Base-by-base conservation (phyloP, 2,329 filamentous ascomycete species). In the Calonectria honghensis region DNA sequence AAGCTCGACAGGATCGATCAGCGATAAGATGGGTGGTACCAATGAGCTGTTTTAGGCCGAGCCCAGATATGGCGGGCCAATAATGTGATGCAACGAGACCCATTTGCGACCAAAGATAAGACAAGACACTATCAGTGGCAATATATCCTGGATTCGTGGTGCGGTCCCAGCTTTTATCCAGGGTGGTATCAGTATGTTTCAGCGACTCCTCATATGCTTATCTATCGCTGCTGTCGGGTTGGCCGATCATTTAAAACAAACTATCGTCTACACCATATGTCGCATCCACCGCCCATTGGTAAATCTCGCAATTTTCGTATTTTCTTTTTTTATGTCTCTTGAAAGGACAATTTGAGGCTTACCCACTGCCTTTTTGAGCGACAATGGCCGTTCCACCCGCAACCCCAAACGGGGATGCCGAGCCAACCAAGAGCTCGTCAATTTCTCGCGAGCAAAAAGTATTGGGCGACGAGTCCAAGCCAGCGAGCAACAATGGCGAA, bases 191-290 rank as follows among this genome's bases (percentile, higher is more conserved):
- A 41, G n/a, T 48, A 29, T 16, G 35, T 20, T 59, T 27, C 57
- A 27, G 16, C 7, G n/a, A 27, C 39, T 29, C 14, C 14, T 16
- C 14, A 5, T 41, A 7, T 63, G 57, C 57, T 63, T 63, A 63
- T 63, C 57, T 63, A 11, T 48, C 3, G 37, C 37, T 45, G 29
- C n/a, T 20, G 57, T 63, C 57, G 57, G 57, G 11, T 39, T 16
- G 39, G 37, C 57, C 57, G 57, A 63, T 27, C 37, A 63, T 63
- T 41, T 63, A 41, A 63, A 41, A 48, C n/a, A 37, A 29, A 63
- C 14, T 4, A 4, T 18, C 11, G 7, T 3, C n/a, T 20, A 14
- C 39, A 3, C 16, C 37, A 24, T 18, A n/a, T 27, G 35, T 27
- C 10, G 35, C 18, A 3, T 16, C n/a, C 35, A 57, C 29, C 29